These are phyloP conservation scores for Rhizopogon parksii DNA, from an alignment of 1,284 basidiomycete genomes.

Conservation along the genomic window DNA sequence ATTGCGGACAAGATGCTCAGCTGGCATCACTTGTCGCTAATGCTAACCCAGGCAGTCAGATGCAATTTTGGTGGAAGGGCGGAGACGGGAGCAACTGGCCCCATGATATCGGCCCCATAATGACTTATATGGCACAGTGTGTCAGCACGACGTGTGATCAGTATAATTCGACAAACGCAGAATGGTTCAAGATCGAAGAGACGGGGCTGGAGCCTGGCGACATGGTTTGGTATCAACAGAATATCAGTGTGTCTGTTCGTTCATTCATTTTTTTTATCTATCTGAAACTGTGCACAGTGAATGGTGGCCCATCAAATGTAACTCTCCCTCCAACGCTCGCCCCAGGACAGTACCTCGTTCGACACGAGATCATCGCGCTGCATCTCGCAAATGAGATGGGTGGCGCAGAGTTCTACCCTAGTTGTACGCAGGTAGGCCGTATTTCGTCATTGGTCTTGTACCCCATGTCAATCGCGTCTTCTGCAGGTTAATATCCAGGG, in stretches of 20 bases:
- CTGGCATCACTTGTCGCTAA: conserved; percentile 45
- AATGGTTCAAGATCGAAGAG: conserved; percentile 67
- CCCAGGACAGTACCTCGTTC: conserved; percentile 45
- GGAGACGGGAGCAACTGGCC: conserved; percentile 52
- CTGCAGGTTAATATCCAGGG: conserved; percentile 50
- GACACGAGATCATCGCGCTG: conserved; percentile 47
- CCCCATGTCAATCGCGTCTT: neutral
- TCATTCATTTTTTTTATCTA: neutral
- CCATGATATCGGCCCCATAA: conserved; percentile 63
- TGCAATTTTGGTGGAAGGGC: conserved; percentile 56
- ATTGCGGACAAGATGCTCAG: conserved; percentile 56
- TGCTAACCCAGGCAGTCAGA: conserved; percentile 56
- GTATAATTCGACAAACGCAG: conserved; percentile 48
- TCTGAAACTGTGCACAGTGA: conserved; percentile 17
- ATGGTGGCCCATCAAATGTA: conserved; percentile 27
- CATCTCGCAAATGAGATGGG: conserved; percentile 37
- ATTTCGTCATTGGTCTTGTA: neutral
- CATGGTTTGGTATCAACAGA: conserved; percentile 28
- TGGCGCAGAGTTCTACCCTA: conserved; percentile 50
- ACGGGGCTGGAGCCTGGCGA: conserved; percentile 33
- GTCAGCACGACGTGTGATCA: conserved; percentile 49
- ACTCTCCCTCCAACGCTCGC: conserved; percentile 37
- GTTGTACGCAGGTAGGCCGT: conserved; percentile 40
- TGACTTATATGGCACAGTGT: conserved; percentile 68
- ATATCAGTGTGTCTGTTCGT: conserved; percentile 23